A percentile compares a stretch with the other conserved stretches of the same genome.
These are phyloP conservation scores for Bacidia gigantensis DNA, from an alignment of 495 filamentous ascomycete genomes.

Conservation along the genomic window DNA sequence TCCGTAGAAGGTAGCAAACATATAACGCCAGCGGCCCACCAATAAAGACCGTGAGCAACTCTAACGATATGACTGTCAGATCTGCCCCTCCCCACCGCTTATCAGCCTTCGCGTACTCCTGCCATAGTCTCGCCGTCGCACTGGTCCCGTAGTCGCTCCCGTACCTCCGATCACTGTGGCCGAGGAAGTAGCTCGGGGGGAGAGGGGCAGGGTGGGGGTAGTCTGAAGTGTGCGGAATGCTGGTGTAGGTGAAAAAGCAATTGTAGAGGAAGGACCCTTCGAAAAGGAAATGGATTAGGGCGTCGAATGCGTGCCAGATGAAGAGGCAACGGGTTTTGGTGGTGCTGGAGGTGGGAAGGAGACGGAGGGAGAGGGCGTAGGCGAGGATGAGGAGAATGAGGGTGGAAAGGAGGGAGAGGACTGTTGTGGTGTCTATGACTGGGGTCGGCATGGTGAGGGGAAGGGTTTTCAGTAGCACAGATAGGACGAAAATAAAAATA, in stretches of 20 bases:
- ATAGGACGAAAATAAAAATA: too few species aligned
- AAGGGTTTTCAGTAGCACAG: background rate
- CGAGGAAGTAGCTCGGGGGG: conserved; percentile 36
- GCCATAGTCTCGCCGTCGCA: conserved; percentile 64
- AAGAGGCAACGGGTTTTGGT: conserved; percentile 56
- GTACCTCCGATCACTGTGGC: conserved; percentile 43
- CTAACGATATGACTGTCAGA: conserved; percentile 62
- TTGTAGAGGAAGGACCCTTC: conserved; percentile 87
- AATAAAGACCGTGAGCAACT: conserved; percentile 71
- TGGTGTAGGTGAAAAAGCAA: conserved; percentile 65
- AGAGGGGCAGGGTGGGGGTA: conserved; percentile 29
- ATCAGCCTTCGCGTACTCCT: conserved; percentile 87
- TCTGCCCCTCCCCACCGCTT: conserved; percentile 69
- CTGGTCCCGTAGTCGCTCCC: conserved; percentile 55
- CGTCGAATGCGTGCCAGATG: conserved; percentile 91
- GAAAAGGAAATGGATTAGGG: conserved; percentile 74
- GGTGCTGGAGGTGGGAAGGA: conserved; percentile 34
- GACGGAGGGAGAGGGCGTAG: conserved; percentile 28
- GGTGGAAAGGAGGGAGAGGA: conserved; percentile 38
- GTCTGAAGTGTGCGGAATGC: conserved; percentile 22
- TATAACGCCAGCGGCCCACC: conserved; percentile 60
- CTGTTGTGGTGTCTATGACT: conserved; percentile 26
- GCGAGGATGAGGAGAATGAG: conserved; percentile 41
- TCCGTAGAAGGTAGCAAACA: conserved; percentile 50
- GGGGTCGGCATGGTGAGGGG: conserved; percentile 25